A percentile compares a stretch with the other conserved stretches of the same genome.
These are phyloP conservation scores for Alectoria sarmentosa DNA, from an alignment of 495 filamentous ascomycete species.

Conservation along the genomic window DNA sequence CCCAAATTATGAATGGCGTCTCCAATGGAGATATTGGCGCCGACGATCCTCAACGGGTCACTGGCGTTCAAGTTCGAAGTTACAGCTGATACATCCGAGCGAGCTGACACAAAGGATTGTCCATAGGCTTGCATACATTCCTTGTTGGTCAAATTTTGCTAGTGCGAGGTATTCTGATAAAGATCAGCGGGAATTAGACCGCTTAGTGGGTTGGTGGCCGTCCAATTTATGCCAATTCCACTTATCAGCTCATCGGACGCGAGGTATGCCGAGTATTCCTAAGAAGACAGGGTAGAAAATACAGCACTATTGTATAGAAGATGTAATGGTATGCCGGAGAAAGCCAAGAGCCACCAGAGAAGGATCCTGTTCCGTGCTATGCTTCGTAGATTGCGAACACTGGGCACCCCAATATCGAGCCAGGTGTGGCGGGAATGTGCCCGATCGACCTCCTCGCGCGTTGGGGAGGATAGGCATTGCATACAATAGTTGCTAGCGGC, in stretches of 20 bases:
- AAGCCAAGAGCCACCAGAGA: slow-evolving; percentile 16
- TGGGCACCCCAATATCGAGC: slow-evolving; percentile 26
- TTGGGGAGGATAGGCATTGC: slow-evolving; percentile 22
- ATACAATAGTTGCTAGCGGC: slow-evolving; percentile 37
- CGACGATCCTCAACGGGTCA: background rate
- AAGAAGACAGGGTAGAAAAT: slow-evolving; percentile 26
- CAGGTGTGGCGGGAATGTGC: slow-evolving; percentile 33
- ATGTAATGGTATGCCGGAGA: slow-evolving; percentile 16
- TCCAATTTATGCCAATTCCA: slow-evolving; percentile 2
- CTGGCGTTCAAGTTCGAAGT: slow-evolving; percentile 6
- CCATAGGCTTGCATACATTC: slow-evolving; percentile 14
- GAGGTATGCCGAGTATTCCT: slow-evolving; percentile 21
- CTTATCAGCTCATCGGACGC: slow-evolving; percentile 2
- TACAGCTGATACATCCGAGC: slow-evolving; percentile 14
- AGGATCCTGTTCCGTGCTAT: slow-evolving; percentile 6
- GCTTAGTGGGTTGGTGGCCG: too few species aligned
- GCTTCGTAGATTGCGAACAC: slow-evolving; percentile 15
- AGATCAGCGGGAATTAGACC: slow-evolving; percentile 12
- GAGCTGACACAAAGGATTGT: background rate
- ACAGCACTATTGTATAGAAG: slow-evolving; percentile 28
- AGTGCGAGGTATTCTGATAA: slow-evolving; percentile 28
- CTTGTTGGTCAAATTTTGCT: slow-evolving; percentile 10
- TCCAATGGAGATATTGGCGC: too few species aligned
- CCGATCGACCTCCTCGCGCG: slow-evolving; percentile 34
- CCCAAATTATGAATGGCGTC: background rate